phyloP scores from a whole-genome alignment of 2,329 filamentous ascomycete species.

The Stagonosporopsis chrysanthemi region DNA sequence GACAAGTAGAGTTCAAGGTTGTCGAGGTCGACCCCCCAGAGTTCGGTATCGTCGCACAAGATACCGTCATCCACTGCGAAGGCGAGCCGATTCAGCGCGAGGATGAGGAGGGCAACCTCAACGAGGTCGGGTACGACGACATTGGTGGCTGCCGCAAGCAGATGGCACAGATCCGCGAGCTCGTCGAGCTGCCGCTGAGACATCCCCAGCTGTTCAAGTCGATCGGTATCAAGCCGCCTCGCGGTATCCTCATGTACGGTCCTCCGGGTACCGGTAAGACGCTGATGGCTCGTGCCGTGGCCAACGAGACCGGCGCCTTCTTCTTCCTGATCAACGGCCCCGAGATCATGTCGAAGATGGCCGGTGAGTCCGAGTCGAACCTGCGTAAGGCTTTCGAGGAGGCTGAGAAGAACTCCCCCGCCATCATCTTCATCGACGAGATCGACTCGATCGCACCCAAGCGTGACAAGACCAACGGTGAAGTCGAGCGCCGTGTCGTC shows the following conservation, averaged over 20 bases:
- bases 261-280: conserved; percentile 99
- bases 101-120: conserved; percentile 98
- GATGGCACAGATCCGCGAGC: conserved; percentile 99
- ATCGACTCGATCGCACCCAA: conserved; percentile 99
- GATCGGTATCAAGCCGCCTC: conserved; percentile 98
- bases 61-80: conserved; percentile 98
- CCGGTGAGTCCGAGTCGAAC: conserved; percentile 98
- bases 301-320: conserved; percentile 98
- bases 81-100: conserved; percentile 97
- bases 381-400: conserved; percentile 99
- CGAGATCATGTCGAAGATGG: conserved; percentile 99
- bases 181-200: conserved; percentile 95
- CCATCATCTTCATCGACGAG: conserved; percentile 99
- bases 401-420: conserved; percentile 98
- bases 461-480: conserved; percentile 99
- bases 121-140: conserved; percentile 98
- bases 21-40: conserved; percentile 98
- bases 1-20: conserved; percentile 99
- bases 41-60: conserved; percentile 98
- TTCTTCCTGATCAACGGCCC: conserved; percentile 99
- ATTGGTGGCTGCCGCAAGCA: conserved; percentile 99
- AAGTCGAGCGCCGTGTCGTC: conserved; percentile 97
- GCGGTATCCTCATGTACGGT: conserved; percentile 92
- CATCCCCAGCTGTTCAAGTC: conserved; percentile 99
- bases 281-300: conserved; percentile 96